Base-by-base conservation (phyloP, 352 stramenopile genomes). In the Lagenidium giganteum region DNA sequence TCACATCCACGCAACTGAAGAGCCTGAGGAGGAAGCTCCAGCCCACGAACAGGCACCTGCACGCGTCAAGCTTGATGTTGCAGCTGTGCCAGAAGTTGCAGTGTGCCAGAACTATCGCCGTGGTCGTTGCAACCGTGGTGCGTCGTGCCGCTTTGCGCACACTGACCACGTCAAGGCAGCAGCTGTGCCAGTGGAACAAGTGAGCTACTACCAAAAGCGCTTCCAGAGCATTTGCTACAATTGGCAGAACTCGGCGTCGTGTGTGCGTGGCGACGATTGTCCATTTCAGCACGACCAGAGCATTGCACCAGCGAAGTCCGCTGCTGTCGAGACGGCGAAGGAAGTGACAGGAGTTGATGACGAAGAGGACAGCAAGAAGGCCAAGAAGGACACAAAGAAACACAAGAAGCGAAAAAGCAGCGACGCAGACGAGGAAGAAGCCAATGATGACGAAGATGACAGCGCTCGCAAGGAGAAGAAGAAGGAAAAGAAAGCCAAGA, bases 191-290 rank as follows among this genome's bases (percentile, higher is more conserved):
- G 68, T 83, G 20, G 65, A 83, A 35, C 65, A 78, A 44, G 67
- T 78, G 36, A 80, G 68, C 38, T 54, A 64, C 42, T 80, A 81
- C 50, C 67, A 83, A 47, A 80, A 83, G 47, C 65, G 70, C 27
- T 80, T 79, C 40, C 67, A 83, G 43, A 80, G 65, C 21, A 55
- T 80, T 16, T 82, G 70, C 47, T 82, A 82, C 64, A 82, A 82
- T 30, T 82, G 70, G 70, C 70, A 82, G 35, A 61, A 68, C 9
- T 61, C 20, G 13, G 57, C 49, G 12, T 61, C 54, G 0, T 82
- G 70, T 17, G 54, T 30, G 25, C 70, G 70, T 22, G 70, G 70
- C 5, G 58, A 65, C 27, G 60, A 54, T 7, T 81, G 68, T 41
- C 57, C 59, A 28, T 83, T 81, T 34, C 70, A 81, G 35, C 70